Conservation (phyloP, 139 green algal species). For the Chlamydomonas incerta region DNA sequence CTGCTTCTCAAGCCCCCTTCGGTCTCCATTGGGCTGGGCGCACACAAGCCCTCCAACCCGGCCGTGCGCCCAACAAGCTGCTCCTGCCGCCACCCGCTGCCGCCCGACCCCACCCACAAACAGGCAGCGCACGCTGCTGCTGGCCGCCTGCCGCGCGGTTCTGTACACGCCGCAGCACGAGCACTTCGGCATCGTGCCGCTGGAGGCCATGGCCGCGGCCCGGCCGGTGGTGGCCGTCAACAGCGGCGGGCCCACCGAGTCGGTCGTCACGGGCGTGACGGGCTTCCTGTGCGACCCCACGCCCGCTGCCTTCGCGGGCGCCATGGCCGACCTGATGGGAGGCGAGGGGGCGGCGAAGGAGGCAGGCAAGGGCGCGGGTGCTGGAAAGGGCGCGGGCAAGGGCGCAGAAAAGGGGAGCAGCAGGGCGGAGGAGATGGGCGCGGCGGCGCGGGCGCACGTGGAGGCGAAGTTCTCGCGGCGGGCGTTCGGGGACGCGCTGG, state of each 20-base stretch:
- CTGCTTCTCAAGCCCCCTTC: not conserved
- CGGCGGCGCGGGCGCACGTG: constrained; percentile 71
- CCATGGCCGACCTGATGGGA: constrained; percentile 65
- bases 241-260: constrained; percentile 89
- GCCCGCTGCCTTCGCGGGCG: constrained; percentile 61
- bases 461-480: constrained; percentile 74
- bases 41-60: too few species aligned
- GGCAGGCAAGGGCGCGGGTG: constrained; percentile 50
- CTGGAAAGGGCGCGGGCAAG: constrained; percentile 65
- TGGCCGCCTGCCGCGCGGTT: constrained; percentile 63
- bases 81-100: too few species aligned
- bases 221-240: constrained; percentile 90
- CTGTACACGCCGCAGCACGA: constrained; percentile 95
- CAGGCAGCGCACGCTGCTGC: constrained; percentile 37
- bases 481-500: constrained; percentile 77
- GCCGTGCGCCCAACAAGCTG: not conserved
- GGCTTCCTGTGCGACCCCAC: constrained; percentile 79
- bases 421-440: constrained; percentile 63
- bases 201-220: constrained; percentile 94
- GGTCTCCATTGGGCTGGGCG: too few species aligned
- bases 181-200: constrained; percentile 99
- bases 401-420: constrained; percentile 34
- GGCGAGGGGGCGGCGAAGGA: constrained; percentile 43
- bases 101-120: not conserved
- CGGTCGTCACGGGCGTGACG: constrained; percentile 64